A percentile compares a stretch with the other conserved stretches of the same genome.
Evolutionary conservation across 75 land plant genomes (phyloP).

Genomic region (Chamaecyparis obtusa): DNA sequence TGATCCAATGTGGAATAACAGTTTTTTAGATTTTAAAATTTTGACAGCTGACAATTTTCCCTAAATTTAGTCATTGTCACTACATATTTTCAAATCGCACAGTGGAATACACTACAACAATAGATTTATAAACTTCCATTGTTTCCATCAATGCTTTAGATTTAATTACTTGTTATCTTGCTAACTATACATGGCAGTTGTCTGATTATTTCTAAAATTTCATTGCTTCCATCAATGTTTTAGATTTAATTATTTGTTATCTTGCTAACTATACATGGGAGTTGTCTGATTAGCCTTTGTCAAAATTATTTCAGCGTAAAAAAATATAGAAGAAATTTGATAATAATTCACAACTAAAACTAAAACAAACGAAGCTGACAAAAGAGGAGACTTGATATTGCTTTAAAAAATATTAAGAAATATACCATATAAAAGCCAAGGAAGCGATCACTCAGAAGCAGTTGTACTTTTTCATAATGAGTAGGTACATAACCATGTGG

Average conservation of each 20-base stretch:
- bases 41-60: neutral
- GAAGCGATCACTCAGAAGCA: conserved; percentile 99
- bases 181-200: neutral
- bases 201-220: neutral
- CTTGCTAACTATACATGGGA: neutral
- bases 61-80: neutral
- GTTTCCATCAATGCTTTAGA: neutral
- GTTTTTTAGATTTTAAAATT: too few relatives aligned
- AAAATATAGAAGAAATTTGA: neutral
- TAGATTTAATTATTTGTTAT: neutral
- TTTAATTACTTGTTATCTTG: neutral
- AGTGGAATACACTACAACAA: neutral
- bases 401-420: neutral
- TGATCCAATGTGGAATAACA: neutral
- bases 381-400: conserved; percentile 16
- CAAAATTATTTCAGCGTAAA: neutral
- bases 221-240: neutral
- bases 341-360: neutral
- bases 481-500: conserved; percentile 98
- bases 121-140: neutral
- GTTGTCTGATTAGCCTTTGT: neutral
- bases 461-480: conserved; percentile 98
- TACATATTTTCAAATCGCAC: neutral
- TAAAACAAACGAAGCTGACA: neutral
- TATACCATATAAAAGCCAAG: conserved; percentile 98